A percentile compares a stretch with the other conserved stretches of the same genome.
phyloP scores from a whole-genome alignment of 2,329 filamentous ascomycete genomes.

The Conoideocrella luteorostrata region DNA sequence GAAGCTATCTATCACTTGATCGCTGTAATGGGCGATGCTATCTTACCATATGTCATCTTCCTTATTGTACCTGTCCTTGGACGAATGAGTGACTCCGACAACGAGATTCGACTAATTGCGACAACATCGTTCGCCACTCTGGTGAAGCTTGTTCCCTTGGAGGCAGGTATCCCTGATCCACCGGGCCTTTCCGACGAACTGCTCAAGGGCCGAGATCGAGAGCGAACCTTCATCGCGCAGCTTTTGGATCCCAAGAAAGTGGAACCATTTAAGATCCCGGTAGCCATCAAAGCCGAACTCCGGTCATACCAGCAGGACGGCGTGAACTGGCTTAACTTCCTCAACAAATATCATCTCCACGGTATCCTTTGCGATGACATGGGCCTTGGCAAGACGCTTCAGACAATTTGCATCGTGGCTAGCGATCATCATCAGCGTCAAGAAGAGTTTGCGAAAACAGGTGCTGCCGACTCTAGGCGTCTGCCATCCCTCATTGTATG shows the following conservation, averaged over 20 bases:
- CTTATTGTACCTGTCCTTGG: constrained; percentile 94
- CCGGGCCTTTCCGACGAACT: constrained; percentile 86
- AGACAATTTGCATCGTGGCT: constrained; percentile 95
- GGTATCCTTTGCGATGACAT: constrained; percentile 99
- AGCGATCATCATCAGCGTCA: constrained; percentile 93
- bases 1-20: constrained; percentile 97
- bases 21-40: constrained; percentile 94
- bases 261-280: constrained; percentile 86
- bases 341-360: constrained; percentile 96
- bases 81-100: constrained; percentile 97
- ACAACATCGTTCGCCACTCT: constrained; percentile 96
- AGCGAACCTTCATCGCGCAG: constrained; percentile 93
- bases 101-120: constrained; percentile 86
- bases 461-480: constrained; percentile 67
- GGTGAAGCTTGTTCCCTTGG: constrained; percentile 92
- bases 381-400: constrained; percentile 95
- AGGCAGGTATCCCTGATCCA: constrained; percentile 94
- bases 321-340: constrained; percentile 96
- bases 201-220: constrained; percentile 82
- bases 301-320: constrained; percentile 97
- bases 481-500: constrained; percentile 93
- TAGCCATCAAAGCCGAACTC: constrained; percentile 93
- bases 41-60: constrained; percentile 97
- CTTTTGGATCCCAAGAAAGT: constrained; percentile 96
- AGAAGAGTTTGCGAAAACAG: constrained; percentile 80